Evolutionary conservation across 2,329 filamentous ascomycete genomes (phyloP).

Genomic region (Ophiocordyceps polyrhachis-furcata): DNA sequence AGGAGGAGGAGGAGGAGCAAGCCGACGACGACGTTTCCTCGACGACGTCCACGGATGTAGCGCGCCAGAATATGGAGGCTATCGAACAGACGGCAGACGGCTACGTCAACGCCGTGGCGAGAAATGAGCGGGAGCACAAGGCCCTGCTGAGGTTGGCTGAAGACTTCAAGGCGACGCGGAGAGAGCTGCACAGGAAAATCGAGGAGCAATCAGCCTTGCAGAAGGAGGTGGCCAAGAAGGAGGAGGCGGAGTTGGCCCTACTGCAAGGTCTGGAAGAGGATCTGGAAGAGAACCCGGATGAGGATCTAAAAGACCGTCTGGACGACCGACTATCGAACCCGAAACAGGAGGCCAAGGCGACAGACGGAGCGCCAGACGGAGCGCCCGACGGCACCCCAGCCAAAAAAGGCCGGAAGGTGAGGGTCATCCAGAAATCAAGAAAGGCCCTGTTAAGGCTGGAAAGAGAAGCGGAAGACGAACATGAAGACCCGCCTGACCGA

Average conservation of each 20-base stretch:
- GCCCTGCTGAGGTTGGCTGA: constrained; percentile 35
- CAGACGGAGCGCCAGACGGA: not conserved
- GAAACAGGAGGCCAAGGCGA: not conserved
- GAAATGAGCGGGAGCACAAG: constrained; percentile 34
- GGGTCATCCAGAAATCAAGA: not conserved
- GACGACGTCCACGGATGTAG: constrained; percentile 17
- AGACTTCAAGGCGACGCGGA: constrained; percentile 32
- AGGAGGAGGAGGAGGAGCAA: not conserved
- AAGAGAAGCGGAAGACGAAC: constrained; percentile 7
- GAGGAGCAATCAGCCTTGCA: constrained; percentile 9
- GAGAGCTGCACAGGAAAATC: constrained; percentile 14
- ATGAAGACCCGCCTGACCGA: constrained; percentile 20
- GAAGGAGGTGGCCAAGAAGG: constrained; percentile 3
- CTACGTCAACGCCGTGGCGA: constrained; percentile 30
- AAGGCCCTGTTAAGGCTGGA: not conserved
- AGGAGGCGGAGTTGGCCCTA: not conserved
- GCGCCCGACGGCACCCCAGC: too few relatives aligned
- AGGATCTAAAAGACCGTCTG: too few relatives aligned
- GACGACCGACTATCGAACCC: too few relatives aligned
- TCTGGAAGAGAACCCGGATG: not conserved
- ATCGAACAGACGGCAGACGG: constrained; percentile 9
- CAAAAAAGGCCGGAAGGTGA: not conserved
- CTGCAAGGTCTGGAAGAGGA: not conserved
- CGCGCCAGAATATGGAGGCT: constrained; percentile 2
- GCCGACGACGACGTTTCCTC: not conserved